A percentile compares a stretch with the other conserved stretches of the same genome.
Evolutionary conservation across 768 basidiomycete genomes (phyloP).

Genomic region (Boletus huronensis): DNA sequence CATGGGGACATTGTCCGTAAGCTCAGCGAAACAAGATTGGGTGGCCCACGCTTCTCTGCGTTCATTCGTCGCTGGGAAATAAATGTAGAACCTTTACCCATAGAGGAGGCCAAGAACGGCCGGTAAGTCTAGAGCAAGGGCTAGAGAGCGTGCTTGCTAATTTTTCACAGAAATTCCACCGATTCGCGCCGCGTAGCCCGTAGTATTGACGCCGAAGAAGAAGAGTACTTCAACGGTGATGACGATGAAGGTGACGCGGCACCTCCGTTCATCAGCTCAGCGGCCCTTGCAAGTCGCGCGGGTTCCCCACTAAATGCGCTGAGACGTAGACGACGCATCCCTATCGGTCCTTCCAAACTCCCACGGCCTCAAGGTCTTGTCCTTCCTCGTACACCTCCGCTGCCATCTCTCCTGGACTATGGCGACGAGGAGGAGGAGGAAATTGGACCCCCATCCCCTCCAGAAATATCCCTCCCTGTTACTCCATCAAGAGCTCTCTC

Average conservation of each 20-base stretch:
- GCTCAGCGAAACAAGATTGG: constrained; percentile 58
- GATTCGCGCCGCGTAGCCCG: constrained; percentile 43
- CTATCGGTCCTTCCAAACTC: constrained; percentile 43
- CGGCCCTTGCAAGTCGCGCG: constrained; percentile 24
- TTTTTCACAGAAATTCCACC: constrained; percentile 36
- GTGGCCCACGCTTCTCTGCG: constrained; percentile 62
- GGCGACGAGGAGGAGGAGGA: constrained; percentile 64
- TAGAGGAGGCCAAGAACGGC: constrained; percentile 46
- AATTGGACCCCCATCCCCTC: constrained; percentile 15
- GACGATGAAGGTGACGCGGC: constrained; percentile 67
- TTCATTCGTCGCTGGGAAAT: constrained; percentile 87
- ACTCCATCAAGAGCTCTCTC: constrained; percentile 10
- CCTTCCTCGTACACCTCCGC: constrained; percentile 47
- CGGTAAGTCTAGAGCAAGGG: constrained; percentile 39
- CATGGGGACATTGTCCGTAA: constrained; percentile 63
- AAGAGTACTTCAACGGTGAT: constrained; percentile 89
- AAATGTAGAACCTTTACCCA: constrained; percentile 77
- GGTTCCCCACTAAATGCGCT: constrained; percentile 36
- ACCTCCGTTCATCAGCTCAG: constrained; percentile 30
- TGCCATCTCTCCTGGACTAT: constrained; percentile 72
- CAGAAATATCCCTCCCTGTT: constrained; percentile 10
- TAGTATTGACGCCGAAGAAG: constrained; percentile 72
- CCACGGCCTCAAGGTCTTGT: constrained; percentile 41
- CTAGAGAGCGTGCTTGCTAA: constrained; percentile 6
- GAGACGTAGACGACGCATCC: constrained; percentile 58